Conservation (phyloP, 1,139 yeast species). For the Zygoascus hellenicus region DNA sequence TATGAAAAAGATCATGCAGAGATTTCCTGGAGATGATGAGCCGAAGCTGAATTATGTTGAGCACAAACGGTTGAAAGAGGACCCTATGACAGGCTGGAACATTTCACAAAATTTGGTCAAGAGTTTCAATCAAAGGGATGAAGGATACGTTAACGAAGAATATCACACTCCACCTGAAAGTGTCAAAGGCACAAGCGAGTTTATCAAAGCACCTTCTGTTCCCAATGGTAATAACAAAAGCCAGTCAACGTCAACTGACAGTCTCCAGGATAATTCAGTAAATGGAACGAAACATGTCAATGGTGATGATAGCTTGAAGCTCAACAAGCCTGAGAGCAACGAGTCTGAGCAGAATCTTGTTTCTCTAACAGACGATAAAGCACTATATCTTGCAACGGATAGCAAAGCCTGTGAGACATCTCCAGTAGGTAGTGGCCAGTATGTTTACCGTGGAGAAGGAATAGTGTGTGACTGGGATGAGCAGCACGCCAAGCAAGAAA, state of each 20-base stretch:
- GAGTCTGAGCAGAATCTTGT: background rate
- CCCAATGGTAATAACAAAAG: background rate
- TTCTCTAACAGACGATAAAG: conserved; percentile 2
- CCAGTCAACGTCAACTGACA: background rate
- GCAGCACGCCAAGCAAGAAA: conserved; percentile 43
- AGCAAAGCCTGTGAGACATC: background rate
- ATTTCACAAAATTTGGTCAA: conserved; percentile 11
- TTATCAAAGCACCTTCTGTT: too few relatives aligned
- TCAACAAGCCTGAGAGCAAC: background rate
- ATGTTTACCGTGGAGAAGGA: conserved; percentile 40
- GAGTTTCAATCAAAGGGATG: conserved; percentile 3
- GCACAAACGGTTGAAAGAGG: conserved; percentile 11
- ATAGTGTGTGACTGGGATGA: conserved; percentile 70
- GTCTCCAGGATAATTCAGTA: background rate
- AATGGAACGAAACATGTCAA: background rate
- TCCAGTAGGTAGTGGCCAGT: conserved; percentile 11
- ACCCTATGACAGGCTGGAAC: conserved; percentile 16
- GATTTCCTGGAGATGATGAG: conserved; percentile 7
- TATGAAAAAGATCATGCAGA: conserved; percentile 13
- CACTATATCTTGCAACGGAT: conserved; percentile 2
- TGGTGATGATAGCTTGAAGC: background rate
- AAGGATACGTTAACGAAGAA: too few relatives aligned
- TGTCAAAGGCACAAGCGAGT: too few relatives aligned
- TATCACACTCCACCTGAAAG: too few relatives aligned
- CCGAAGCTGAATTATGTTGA: conserved; percentile 11